Evolutionary conservation across 2,329 filamentous ascomycete species (phyloP), one percentile per base, ranked within the genome.

Genomic region (Ophiostoma ips): DNA sequence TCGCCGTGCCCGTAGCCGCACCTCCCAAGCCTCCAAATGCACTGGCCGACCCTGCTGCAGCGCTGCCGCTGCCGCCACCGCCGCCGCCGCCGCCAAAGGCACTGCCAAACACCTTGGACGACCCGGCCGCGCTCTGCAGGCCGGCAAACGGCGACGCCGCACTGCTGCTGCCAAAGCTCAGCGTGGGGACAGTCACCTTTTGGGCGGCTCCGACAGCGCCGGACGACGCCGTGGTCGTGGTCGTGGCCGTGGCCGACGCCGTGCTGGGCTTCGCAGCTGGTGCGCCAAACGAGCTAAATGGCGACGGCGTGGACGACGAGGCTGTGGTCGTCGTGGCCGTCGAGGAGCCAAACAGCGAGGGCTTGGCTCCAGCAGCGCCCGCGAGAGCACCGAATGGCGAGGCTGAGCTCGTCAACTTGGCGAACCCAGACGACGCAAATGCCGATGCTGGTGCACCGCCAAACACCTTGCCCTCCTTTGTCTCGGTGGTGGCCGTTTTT

Each of bases 381-480:
- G 60, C 64, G 33, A 83, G 60, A 16, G 69, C 62, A 36, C 78
- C 77, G 60, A 86, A 86, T 0, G 79, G 79, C 4, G 83, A 87
- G 24, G 74, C 67, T 5, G 76, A 73, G 21, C 74, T 68, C 8
- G 81, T 73, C 50, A 87, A 75, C 48, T 81, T 78, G 48, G 81
- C 76, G 59, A 88, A 80, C 16, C 75, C 77, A 3, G 84, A 88
- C 45, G 71, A 72, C 19, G 78, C 77, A 62, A 88, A 88, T 6
- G 81, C 77, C 10, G 76, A 75, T 16, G 40, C n/a, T 30, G 40
- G 40, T 43, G 40, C 24, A 15, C 9, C 40, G n/a, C 15, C 40
- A 28, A 13, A 15, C 21, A 13, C 28, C 15, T 33, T 33, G 41
- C 28, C 31, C 5, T 34, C 35, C 34, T 31, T 31, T 3, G 44